Base-by-base conservation (phyloP, 2,329 filamentous ascomycete species). In the Fusarium devonianum region DNA sequence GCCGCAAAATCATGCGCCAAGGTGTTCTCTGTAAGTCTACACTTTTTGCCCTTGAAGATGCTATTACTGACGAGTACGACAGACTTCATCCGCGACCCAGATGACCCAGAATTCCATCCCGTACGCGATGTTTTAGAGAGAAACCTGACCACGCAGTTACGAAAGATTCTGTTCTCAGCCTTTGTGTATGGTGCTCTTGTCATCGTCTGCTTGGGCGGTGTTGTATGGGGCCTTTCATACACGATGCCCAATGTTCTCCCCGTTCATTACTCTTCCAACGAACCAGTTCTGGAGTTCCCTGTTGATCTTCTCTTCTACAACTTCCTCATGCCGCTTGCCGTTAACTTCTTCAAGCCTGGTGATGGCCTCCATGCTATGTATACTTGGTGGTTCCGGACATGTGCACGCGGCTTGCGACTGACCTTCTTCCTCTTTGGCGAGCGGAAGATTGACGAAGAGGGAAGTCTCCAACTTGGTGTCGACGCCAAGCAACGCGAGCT, bases 31-130 rank as follows among this genome's bases (percentile, higher is more conserved):
- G 87, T 90, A 78, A 82, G 87, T 80, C 33, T n/a, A 3, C 12
- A n/a, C 23, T 12, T 26, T 12, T 26, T 26, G 23, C n/a, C n/a
- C n/a, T n/a, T n/a, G 6, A 26, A n/a, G 9, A 4, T 6, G 8
- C n/a, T 10, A 10, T 26, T 26, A 13, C 56, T 58, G 56, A 71
- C 40, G 10, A 12, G 6, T 6, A 6, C 39, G 18, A 2, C 53
- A 90, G 87, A 97, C 76, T 99, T 99, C 71, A 99, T 99, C 64
- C 86, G 94, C 56, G 95, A 99, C 70, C 94, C 94, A 6, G 95
- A 99, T 70, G 94, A 99, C 71, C 94, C 95, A 7, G 96, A 94
- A 10, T 99, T 99, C 71, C 94, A 99, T 69, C 94, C 94, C 0
- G 93, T 99, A 5, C 89, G 95, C 26, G 94, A 99, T 71, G 94